Evolutionary conservation across 1,139 yeast genomes (phyloP).

Genomic region (Meyerozyma elateridarum): DNA sequence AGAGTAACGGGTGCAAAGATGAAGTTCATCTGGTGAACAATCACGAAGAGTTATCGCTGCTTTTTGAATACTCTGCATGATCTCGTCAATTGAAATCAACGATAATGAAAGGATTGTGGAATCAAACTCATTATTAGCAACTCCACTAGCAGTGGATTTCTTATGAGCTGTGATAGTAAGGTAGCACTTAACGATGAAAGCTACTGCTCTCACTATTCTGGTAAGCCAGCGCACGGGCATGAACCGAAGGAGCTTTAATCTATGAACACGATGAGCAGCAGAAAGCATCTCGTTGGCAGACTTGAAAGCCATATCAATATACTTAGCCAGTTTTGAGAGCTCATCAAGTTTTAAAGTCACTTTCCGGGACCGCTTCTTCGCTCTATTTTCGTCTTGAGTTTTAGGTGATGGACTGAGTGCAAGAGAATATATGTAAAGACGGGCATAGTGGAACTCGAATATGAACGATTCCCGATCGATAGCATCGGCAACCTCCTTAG

Average conservation of each 20-base stretch:
- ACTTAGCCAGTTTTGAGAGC: conserved; percentile 67
- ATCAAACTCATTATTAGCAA: conserved; percentile 29
- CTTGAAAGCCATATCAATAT: conserved; percentile 74
- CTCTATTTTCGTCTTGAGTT: conserved; percentile 16
- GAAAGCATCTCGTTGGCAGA: conserved; percentile 80
- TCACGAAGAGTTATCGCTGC: conserved; percentile 75
- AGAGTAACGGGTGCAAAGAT: conserved; percentile 76
- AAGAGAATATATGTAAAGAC: conserved; percentile 75
- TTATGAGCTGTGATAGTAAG: conserved; percentile 56
- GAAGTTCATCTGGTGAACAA: conserved; percentile 87
- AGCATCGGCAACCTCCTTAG: conserved; percentile 34
- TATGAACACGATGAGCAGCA: conserved; percentile 68
- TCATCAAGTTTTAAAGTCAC: conserved; percentile 58
- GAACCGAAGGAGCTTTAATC: conserved; percentile 56
- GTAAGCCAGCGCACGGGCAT: conserved; percentile 94
- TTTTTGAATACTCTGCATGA: conserved; percentile 59
- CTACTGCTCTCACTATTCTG: conserved; percentile 83
- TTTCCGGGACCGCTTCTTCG: conserved; percentile 16
- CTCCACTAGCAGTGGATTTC: conserved; percentile 14
- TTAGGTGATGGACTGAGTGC: conserved; percentile 52
- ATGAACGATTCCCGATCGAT: conserved; percentile 69
- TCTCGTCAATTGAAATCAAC: conserved; percentile 66
- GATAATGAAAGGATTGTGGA: conserved; percentile 56
- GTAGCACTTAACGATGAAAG: conserved; percentile 83
- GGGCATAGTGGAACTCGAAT: conserved; percentile 80